Evolutionary conservation across 2,329 filamentous ascomycete genomes (phyloP), one percentile per base, ranked within the genome.

Genomic region (Taxawa tesnikishii): DNA sequence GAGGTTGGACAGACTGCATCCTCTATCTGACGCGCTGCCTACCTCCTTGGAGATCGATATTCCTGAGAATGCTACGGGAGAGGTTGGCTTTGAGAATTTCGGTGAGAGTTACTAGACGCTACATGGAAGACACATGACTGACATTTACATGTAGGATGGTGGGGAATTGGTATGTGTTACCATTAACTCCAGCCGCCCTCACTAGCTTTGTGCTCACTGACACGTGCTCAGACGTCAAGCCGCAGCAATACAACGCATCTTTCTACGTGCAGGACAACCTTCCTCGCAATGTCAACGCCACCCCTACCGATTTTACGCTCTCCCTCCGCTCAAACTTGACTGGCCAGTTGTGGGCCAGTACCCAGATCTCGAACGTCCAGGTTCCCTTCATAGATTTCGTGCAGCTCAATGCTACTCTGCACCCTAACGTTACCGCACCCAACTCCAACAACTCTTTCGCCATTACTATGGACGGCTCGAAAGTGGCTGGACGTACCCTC

Each of bases 131-230:
- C 17, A 18, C 16, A 13, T 32, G 25, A 36, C 26, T 28, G 15
- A 18, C 12, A 5, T n/a, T n/a, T 8, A 13, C 14, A 27, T 31
- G 11, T 24, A 40, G 44, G 62, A 1, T 67, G 60, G 48, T 68
- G 63, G 62, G 66, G 66, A 4, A 67, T 70, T 28, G 60, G 65
- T 33, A n/a, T n/a, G n/a, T n/a, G n/a, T n/a, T n/a, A n/a, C n/a
- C n/a, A n/a, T n/a, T n/a, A n/a, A n/a, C n/a, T n/a, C n/a, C n/a
- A n/a, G n/a, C n/a, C n/a, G n/a, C n/a, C n/a, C n/a, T n/a, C n/a
- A n/a, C n/a, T n/a, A n/a, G n/a, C n/a, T n/a, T n/a, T n/a, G n/a
- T n/a, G n/a, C n/a, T n/a, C n/a, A n/a, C n/a, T n/a, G n/a, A n/a
- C n/a, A n/a, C n/a, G n/a, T n/a, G n/a, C n/a, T n/a, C n/a, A n/a